A percentile compares a stretch with the other conserved stretches of the same genome.
These are phyloP conservation scores for Xylariaceae sp. DNA, from an alignment of 2,329 filamentous ascomycete genomes.

Conservation along the genomic window DNA sequence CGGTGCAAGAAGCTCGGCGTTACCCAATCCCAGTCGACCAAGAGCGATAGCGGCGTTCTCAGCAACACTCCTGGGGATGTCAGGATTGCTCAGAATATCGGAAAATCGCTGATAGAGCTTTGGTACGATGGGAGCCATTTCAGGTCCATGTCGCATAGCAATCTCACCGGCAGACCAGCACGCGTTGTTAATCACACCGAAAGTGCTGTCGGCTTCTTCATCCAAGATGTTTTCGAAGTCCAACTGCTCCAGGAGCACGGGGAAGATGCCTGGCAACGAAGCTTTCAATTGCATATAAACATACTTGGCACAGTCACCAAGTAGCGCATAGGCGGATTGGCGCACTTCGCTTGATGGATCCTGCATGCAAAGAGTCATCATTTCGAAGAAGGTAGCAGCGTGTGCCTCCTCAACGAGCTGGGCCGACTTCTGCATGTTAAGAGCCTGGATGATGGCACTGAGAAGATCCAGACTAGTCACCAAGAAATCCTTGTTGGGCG, in stretches of 20 bases:
- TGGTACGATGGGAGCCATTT: slow-evolving; percentile 71
- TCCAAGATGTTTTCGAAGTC: slow-evolving; percentile 72
- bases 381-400: slow-evolving; percentile 74
- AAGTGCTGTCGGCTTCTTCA: slow-evolving; percentile 76
- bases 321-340: slow-evolving; percentile 89
- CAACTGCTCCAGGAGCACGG: slow-evolving; percentile 79
- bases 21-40: slow-evolving; percentile 77
- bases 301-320: slow-evolving; percentile 92
- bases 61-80: slow-evolving; percentile 77
- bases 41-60: slow-evolving; percentile 95
- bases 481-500: slow-evolving; percentile 93
- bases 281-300: slow-evolving; percentile 77
- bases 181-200: slow-evolving; percentile 94
- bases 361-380: slow-evolving; percentile 87
- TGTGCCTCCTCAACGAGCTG: slow-evolving; percentile 70
- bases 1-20: slow-evolving; percentile 69
- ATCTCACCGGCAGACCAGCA: slow-evolving; percentile 97
- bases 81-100: slow-evolving; percentile 77
- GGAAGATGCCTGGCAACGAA: slow-evolving; percentile 67
- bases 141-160: slow-evolving; percentile 68
- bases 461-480: slow-evolving; percentile 91
- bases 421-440: slow-evolving; percentile 67
- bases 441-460: slow-evolving; percentile 86
- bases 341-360: slow-evolving; percentile 87
- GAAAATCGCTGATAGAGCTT: slow-evolving; percentile 72